phyloP scores from a whole-genome alignment of 495 filamentous ascomycete genomes.

The Penicillium lividum region DNA sequence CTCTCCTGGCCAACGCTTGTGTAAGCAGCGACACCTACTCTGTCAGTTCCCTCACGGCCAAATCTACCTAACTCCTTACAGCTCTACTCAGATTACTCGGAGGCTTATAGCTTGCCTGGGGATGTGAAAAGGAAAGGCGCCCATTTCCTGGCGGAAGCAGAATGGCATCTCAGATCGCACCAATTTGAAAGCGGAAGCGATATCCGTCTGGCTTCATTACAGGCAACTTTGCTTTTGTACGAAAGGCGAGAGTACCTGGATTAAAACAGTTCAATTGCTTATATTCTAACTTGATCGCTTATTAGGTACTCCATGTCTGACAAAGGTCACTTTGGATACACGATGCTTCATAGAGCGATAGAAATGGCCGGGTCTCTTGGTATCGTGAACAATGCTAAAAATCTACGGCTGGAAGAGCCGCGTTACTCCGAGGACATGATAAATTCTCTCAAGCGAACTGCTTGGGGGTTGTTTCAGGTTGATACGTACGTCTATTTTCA shows the following conservation, averaged over 20 bases:
- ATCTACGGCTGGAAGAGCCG: slow-evolving; percentile 7
- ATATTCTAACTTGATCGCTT: no score
- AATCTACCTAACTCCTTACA: slow-evolving; percentile 1
- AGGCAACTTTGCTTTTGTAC: slow-evolving; percentile 29
- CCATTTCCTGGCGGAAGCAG: slow-evolving; percentile 35
- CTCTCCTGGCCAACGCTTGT: slow-evolving; percentile 42
- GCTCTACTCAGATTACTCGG: slow-evolving; percentile 34
- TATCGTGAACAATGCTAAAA: no score
- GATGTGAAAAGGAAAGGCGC: slow-evolving; percentile 32
- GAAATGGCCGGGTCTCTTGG: no score
- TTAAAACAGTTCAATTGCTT: no score
- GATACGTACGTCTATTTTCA: slow-evolving; percentile 28
- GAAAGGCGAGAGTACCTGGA: no score
- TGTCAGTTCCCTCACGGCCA: not conserved
- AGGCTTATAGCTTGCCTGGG: slow-evolving; percentile 29
- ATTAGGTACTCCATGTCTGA: no score
- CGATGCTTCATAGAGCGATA: no score
- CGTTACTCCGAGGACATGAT: slow-evolving; percentile 29
- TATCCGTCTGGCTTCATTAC: slow-evolving; percentile 27
- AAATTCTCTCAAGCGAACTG: slow-evolving; percentile 27
- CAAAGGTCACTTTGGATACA: no score
- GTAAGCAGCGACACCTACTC: slow-evolving; percentile 15
- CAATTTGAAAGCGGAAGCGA: slow-evolving; percentile 23
- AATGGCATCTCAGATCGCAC: slow-evolving; percentile 23
- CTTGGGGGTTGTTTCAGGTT: slow-evolving; percentile 37